phyloP scores from a whole-genome alignment of 2,329 filamentous ascomycete genomes.

The Fusarium marasasianum region DNA sequence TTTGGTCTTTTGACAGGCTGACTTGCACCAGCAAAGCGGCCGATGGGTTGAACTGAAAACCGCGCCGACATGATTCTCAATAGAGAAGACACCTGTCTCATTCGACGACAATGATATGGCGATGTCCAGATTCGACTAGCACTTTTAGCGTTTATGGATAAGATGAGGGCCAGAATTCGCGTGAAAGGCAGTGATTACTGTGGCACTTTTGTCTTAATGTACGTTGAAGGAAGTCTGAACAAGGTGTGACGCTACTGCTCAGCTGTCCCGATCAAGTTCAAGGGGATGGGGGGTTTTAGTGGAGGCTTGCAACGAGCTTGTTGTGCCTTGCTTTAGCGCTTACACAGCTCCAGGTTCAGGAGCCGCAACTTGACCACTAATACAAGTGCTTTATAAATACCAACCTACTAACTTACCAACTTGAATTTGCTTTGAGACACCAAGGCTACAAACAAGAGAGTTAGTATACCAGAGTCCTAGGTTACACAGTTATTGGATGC shows the following conservation, averaged over 20 bases:
- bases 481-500: neutral
- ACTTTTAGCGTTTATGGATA: neutral
- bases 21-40: conserved; percentile 72
- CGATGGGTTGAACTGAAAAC: conserved; percentile 76
- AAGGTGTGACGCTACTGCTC: conserved; percentile 3
- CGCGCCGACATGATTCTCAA: conserved; percentile 41
- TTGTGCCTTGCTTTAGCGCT: neutral
- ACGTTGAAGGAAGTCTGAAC: neutral
- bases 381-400: neutral
- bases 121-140: neutral
- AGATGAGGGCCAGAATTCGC: neutral
- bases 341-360: neutral
- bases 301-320: neutral
- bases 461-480: neutral
- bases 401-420: neutral
- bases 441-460: neutral
- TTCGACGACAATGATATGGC: neutral
- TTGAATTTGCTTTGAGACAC: neutral
- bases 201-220: neutral
- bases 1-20: conserved; percentile 79
- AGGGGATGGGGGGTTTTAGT: neutral
- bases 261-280: neutral
- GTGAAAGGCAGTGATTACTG: neutral
- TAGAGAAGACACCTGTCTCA: neutral
- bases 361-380: neutral